Conservation (phyloP, 805 yeast genomes). For the Candida peoriensis region DNA sequence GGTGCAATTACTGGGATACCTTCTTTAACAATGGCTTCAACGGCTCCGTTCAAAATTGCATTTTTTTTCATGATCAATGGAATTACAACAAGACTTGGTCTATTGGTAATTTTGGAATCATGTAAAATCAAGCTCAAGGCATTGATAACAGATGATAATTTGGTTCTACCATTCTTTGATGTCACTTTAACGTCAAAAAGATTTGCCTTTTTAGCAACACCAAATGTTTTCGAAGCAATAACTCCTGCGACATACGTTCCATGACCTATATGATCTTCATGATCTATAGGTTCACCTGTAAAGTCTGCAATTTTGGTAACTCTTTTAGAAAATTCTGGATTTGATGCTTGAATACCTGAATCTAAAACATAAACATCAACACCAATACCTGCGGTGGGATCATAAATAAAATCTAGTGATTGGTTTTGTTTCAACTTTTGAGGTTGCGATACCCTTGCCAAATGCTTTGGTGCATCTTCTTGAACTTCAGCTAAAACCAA, state of each 20-base stretch:
- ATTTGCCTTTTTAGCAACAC: conserved; percentile 44
- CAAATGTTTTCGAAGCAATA: conserved; percentile 45
- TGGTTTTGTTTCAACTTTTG: conserved; percentile 22
- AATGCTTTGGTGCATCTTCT: conserved; percentile 38
- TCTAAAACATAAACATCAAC: conserved; percentile 35
- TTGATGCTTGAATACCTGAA: conserved; percentile 32
- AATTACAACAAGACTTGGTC: conserved; percentile 35
- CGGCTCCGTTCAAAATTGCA: conserved; percentile 38
- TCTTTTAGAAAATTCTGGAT: conserved; percentile 40
- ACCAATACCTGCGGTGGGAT: conserved; percentile 36
- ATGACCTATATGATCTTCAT: conserved; percentile 40
- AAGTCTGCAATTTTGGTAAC: conserved; percentile 40
- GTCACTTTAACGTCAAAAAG: conserved; percentile 40
- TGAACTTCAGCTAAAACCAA: conserved; percentile 34
- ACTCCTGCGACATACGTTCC: conserved; percentile 57
- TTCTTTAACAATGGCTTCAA: conserved; percentile 34
- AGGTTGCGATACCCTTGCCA: conserved; percentile 35
- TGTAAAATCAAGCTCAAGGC: conserved; percentile 27
- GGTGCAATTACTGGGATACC: conserved; percentile 44
- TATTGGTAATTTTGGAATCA: conserved; percentile 25
- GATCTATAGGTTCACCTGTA: conserved; percentile 29
- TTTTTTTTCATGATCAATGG: conserved; percentile 34
- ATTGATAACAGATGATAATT: conserved; percentile 28
- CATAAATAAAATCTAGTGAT: conserved; percentile 35
- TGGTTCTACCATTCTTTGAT: conserved; percentile 32